Base-by-base conservation (phyloP, 2,329 filamentous ascomycete genomes). In the Penicillium sp. region DNA sequence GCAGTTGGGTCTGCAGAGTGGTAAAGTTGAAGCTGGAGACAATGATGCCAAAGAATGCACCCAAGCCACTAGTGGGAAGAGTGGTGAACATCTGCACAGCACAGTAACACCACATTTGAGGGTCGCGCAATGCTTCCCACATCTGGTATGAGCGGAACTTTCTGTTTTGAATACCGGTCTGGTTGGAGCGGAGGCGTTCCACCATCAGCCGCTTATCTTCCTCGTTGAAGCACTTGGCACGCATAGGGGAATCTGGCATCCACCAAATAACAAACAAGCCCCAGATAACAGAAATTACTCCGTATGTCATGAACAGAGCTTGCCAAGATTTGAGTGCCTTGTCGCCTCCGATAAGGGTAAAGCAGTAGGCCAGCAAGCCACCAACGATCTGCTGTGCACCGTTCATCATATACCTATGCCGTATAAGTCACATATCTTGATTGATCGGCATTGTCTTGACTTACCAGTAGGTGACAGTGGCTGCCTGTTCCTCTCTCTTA, bases 31-130 rank as follows among this genome's bases (percentile, higher is more conserved):
- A 85, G 18, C 79, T 78, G 51, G 80, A 82, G 71, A 92, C 89
- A 63, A 92, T 88, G 62, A 92, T 87, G 58, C 87, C 87, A 51
- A 86, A 84, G 67, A 90, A 92, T 0, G 84, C 85, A 8, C 88
- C 88, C 0, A 92, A 80, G 0, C 88, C 88, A 21, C 83, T 86
- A 0, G 88, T 91, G 0, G 88, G 88, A 1, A 92, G 75, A 0
- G 88, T 91, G 0, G 88, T 90, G 71, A 84, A 88, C 21, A 92
- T 75, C 50, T 86, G 82, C 43, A 91, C 86, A 5, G 83, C 72
- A 42, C 81, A 81, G 66, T 88, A 87, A 39, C 83, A 83, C 77
- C 81, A 89, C 36, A 79, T 80, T 70, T 90, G 86, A 1, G 87
- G 86, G 60, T 92, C 88, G 0, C 70, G 70, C 9, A 89, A 72